A percentile compares a stretch with the other conserved stretches of the same genome.
Evolutionary conservation across 306 rosid genomes (phyloP).

Genomic region (Cucurbita pepo): DNA sequence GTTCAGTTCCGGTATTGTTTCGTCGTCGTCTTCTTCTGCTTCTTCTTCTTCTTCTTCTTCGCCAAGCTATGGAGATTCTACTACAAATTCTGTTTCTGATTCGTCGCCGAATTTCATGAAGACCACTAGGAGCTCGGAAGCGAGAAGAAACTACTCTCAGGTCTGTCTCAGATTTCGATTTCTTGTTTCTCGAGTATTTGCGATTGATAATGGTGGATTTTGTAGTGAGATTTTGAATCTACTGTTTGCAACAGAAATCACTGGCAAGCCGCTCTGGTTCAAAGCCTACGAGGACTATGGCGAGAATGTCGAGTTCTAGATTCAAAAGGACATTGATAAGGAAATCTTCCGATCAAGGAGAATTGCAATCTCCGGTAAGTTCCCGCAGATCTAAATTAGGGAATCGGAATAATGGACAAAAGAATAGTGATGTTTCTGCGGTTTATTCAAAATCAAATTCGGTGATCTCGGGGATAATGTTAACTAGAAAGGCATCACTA

Average conservation of each 20-base stretch:
- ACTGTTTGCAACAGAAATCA: background rate
- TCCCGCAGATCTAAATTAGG: constrained; percentile 17
- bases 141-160: constrained; percentile 35
- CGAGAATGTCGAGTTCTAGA: constrained; percentile 45
- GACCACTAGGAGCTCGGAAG: constrained; percentile 34
- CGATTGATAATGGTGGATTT: background rate
- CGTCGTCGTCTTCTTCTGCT: background rate
- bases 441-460: constrained; percentile 13
- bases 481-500: constrained; percentile 39
- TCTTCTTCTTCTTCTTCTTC: constrained; percentile 2
- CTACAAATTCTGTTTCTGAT: constrained; percentile 15
- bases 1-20: background rate
- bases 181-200: background rate
- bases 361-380: constrained; percentile 13
- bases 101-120: constrained; percentile 42
- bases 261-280: constrained; percentile 2
- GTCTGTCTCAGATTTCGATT: constrained; percentile 16
- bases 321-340: constrained; percentile 23
- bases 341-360: constrained; percentile 13
- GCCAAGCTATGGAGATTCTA: constrained; percentile 12
- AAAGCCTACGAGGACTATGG: constrained; percentile 6
- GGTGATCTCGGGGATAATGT: constrained; percentile 9
- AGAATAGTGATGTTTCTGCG: background rate
- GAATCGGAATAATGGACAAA: background rate
- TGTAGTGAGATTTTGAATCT: background rate